These are phyloP conservation scores for Colletotrichum sidae DNA, from an alignment of 2,329 filamentous ascomycete genomes.

Conservation along the genomic window DNA sequence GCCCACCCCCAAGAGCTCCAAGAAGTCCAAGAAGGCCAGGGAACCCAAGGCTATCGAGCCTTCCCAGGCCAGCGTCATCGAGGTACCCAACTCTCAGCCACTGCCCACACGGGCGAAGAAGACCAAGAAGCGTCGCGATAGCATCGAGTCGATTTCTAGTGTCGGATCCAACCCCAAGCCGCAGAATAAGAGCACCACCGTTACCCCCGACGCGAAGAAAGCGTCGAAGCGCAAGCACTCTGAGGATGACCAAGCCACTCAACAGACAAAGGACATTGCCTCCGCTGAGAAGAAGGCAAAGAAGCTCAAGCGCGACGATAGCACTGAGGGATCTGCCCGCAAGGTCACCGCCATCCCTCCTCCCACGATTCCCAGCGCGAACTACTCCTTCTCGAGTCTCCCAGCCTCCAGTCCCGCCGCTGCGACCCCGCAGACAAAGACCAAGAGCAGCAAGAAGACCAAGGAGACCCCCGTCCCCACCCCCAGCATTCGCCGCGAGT, in stretches of 20 bases:
- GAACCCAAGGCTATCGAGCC: slow-evolving; percentile 6
- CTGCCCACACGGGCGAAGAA: slow-evolving; percentile 46
- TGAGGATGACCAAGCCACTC: slow-evolving; percentile 52
- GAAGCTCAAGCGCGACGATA: slow-evolving; percentile 46
- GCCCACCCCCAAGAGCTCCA: slow-evolving; percentile 39
- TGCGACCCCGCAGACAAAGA: slow-evolving; percentile 39
- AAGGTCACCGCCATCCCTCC: slow-evolving; percentile 49
- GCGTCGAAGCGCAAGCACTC: slow-evolving; percentile 38
- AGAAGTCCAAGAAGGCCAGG: slow-evolving; percentile 41
- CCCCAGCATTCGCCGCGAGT: slow-evolving; percentile 25
- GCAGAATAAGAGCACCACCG: slow-evolving; percentile 6
- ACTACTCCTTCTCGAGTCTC: slow-evolving; percentile 37
- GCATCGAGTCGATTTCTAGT: slow-evolving; percentile 36
- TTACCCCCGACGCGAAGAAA: slow-evolving; percentile 32
- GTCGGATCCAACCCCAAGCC: slow-evolving; percentile 23
- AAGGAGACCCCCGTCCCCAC: slow-evolving; percentile 46
- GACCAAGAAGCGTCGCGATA: slow-evolving; percentile 46
- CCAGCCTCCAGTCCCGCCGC: slow-evolving; percentile 39
- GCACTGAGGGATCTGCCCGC: slow-evolving; percentile 39
- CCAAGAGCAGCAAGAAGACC: slow-evolving; percentile 46
- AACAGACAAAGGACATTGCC: slow-evolving; percentile 48
- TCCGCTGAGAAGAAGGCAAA: slow-evolving; percentile 54
- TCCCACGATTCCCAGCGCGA: slow-evolving; percentile 44
- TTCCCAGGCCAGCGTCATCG: slow-evolving; percentile 25
- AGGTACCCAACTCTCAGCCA: slow-evolving; percentile 33